Percentiles rank a stretch among this genome's conserved stretches.
Conservation (phyloP, 495 filamentous ascomycete species). For the Talaromyces thailandensis region DNA sequence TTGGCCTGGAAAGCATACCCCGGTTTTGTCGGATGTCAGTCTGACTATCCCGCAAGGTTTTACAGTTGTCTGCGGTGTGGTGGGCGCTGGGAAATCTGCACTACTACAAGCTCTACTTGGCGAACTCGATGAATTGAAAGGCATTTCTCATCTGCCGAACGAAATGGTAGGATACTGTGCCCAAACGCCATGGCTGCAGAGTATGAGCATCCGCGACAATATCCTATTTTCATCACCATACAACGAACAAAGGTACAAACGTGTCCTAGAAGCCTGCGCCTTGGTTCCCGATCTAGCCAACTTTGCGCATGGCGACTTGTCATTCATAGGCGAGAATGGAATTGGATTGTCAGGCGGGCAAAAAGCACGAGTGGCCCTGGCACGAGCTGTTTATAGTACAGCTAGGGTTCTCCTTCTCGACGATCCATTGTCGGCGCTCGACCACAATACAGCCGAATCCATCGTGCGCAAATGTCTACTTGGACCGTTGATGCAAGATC, state of each 20-base stretch:
- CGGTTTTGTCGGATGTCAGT: constrained; percentile 54
- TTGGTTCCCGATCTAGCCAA: constrained; percentile 53
- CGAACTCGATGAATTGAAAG: constrained; percentile 59
- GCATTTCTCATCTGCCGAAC: constrained; percentile 48
- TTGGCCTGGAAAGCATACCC: constrained; percentile 58
- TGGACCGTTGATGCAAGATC: constrained; percentile 51
- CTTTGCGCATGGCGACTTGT: constrained; percentile 57
- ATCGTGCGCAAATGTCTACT: constrained; percentile 61
- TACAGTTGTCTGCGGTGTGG: constrained; percentile 61
- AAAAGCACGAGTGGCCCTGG: constrained; percentile 57
- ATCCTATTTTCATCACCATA: constrained; percentile 70
- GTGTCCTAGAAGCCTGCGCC: constrained; percentile 53
- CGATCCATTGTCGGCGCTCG: constrained; percentile 60
- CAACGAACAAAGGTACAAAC: constrained; percentile 52
- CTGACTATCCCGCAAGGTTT: constrained; percentile 55
- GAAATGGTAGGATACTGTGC: constrained; percentile 74
- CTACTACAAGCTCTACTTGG: constrained; percentile 70
- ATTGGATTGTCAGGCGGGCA: constrained; percentile 66
- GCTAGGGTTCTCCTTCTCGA: constrained; percentile 58
- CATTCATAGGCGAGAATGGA: constrained; percentile 62
- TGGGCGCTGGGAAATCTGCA: constrained; percentile 74
- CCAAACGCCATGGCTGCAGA: constrained; percentile 84
- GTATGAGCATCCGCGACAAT: constrained; percentile 82
- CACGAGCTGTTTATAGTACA: constrained; percentile 61
- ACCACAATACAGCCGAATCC: constrained; percentile 66